A percentile compares a stretch with the other conserved stretches of the same genome.
phyloP scores from a whole-genome alignment of 306 rosid species.

The Acacia crassicarpa region DNA sequence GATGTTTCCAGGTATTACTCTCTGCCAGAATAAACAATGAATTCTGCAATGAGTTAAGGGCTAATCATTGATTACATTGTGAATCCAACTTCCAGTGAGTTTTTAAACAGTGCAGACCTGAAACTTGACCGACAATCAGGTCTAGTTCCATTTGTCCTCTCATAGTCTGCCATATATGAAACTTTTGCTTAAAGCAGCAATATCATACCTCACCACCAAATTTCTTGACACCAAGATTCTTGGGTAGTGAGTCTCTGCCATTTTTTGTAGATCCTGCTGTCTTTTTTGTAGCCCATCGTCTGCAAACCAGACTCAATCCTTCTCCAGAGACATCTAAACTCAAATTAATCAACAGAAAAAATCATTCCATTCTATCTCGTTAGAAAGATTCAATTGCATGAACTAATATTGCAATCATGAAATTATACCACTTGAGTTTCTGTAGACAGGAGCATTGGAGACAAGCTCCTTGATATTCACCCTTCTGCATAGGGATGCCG shows the following conservation, averaged over 20 bases:
- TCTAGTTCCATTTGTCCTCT: constrained; percentile 1
- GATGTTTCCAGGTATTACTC: constrained; percentile 89
- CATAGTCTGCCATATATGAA: neutral
- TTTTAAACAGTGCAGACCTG: neutral
- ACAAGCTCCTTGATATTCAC: constrained; percentile 2
- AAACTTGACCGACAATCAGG: neutral
- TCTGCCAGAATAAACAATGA: constrained; percentile 44
- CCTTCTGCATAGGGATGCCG: constrained; percentile 8
- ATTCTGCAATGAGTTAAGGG: neutral
- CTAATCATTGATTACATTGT: neutral
- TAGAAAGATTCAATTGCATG: constrained; percentile 1
- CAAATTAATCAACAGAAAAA: neutral
- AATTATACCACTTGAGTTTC: neutral
- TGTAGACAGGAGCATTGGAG: neutral
- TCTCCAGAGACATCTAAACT: constrained; percentile 63
- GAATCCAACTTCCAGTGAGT: neutral
- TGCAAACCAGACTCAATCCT: constrained; percentile 69
- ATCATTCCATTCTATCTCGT: constrained; percentile 21
- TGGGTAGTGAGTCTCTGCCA: constrained; percentile 89
- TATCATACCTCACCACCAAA: constrained; percentile 89
- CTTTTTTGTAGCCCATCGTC: constrained; percentile 94
- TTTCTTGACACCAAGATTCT: constrained; percentile 92
- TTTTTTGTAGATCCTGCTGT: constrained; percentile 88
- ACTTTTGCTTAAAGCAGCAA: constrained; percentile 19
- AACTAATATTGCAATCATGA: constrained; percentile 4